Conservation (phyloP, 1,139 yeast species). For the Magnusiomyces ingens region DNA sequence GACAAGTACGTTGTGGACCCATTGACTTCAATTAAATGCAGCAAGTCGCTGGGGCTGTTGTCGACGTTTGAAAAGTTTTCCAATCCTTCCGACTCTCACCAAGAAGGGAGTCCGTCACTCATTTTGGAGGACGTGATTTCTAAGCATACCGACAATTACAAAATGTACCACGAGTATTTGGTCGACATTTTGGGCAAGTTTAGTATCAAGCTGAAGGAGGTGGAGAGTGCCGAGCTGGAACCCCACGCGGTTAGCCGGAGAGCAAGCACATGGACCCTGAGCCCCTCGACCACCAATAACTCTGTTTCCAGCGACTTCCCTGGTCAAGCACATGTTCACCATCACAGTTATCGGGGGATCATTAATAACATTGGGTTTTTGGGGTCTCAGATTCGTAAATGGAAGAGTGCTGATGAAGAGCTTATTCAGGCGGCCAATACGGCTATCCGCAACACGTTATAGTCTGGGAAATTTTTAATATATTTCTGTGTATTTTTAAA, state of each 20-base stretch:
- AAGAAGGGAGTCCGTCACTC: neutral
- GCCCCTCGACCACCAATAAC: too few relatives aligned
- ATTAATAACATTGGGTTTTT: constrained; percentile 15
- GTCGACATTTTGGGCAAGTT: neutral
- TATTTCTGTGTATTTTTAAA: neutral
- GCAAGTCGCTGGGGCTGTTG: constrained; percentile 20
- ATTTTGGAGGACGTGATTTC: neutral
- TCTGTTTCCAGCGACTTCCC: too few relatives aligned
- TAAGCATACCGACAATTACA: neutral
- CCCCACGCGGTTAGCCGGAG: too few relatives aligned
- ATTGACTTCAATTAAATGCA: constrained; percentile 16
- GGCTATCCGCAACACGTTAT: constrained; percentile 13
- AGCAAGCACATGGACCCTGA: too few relatives aligned
- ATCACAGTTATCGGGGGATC: constrained; percentile 4
- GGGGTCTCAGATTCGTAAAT: constrained; percentile 7
- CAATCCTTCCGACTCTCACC: neutral
- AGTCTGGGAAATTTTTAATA: neutral
- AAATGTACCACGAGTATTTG: neutral
- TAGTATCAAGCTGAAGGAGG: neutral
- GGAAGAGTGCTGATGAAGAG: neutral
- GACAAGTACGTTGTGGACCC: constrained; percentile 9
- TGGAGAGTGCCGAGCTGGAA: neutral
- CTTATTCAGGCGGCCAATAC: constrained; percentile 7
- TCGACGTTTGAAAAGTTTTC: constrained; percentile 11
- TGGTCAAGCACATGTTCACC: too few relatives aligned